Evolutionary conservation across 169 alveolate species (phyloP), one percentile per base, ranked within the genome.

Genomic region (Sarcocystis neurona): DNA sequence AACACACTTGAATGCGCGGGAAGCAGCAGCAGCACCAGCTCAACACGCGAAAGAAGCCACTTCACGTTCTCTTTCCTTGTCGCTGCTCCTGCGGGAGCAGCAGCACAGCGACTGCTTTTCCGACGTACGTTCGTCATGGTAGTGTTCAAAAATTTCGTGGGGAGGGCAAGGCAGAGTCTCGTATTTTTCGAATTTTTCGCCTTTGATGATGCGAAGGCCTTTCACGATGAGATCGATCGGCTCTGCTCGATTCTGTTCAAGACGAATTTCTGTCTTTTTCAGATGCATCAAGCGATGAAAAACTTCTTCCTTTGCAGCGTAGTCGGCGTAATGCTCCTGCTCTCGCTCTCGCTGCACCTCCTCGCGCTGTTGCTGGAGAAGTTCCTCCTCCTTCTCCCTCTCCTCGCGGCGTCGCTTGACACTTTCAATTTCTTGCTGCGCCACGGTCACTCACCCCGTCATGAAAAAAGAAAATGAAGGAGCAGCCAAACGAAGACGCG

Each of bases 401-500:
- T 90, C 91, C 63, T 90, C 93, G 0, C 93, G 84, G 15, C 93
- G 88, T 4, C 77, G 63, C 79, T 86, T 86, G 30, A 90, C 89
- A 18, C 53, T 53, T 30, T 78, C 78, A 39, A 89, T 89, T 43
- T 89, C 93, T 88, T 80, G 89, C 92, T 88, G 84, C n/a, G n/a
- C n/a, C n/a, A 58, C n/a, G n/a, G n/a, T 27, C n/a, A 27, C n/a
- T n/a, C n/a, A n/a, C n/a, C n/a, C n/a, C 63, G n/a, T 20, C 10
- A 53, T 20, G 20, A 20, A 20, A 53, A 20, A 53, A 53, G 20
- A 20, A 20, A 53, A 20, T 12, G 63, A 53, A 53, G 63, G 63
- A 53, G n/a, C 10, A 53, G 20, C 20, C n/a, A 53, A 20, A n/a
- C n/a, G n/a, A 34, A 74, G 18, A 48, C 30, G 30, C 46, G 27